Conservation (phyloP, 108 stramenopile species). For the Schizochytrium sp. region DNA sequence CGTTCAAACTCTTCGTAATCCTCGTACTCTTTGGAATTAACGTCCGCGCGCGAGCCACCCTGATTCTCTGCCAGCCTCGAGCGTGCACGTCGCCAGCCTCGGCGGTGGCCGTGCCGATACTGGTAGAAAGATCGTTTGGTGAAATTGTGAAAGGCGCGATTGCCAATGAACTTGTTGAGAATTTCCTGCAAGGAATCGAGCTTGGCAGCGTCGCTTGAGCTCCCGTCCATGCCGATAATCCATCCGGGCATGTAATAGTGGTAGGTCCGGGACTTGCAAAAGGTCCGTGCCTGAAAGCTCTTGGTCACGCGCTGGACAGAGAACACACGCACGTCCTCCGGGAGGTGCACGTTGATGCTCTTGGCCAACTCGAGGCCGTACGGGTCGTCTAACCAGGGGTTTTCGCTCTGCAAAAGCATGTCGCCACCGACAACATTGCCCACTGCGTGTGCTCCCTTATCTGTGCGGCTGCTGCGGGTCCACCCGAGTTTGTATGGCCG, state of each 20-base stretch:
- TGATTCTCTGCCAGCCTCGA: too few species aligned
- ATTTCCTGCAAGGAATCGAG: neutral
- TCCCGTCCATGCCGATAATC: neutral
- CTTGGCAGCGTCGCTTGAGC: neutral
- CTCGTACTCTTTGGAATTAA: neutral
- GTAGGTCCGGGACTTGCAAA: neutral
- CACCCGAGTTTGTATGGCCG: neutral
- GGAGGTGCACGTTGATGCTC: neutral
- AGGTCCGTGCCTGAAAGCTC: neutral
- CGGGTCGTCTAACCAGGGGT: neutral
- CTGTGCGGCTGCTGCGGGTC: conserved; percentile 1
- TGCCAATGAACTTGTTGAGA: neutral
- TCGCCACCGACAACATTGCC: neutral
- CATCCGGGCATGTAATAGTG: neutral
- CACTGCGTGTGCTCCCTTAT: neutral
- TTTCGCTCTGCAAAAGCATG: neutral
- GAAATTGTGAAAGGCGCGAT: neutral
- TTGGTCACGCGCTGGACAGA: neutral
- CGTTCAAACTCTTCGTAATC: neutral
- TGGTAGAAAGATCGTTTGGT: neutral
- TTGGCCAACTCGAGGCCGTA: neutral
- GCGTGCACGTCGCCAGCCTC: neutral
- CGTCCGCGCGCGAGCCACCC: too few species aligned
- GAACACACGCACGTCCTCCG: neutral
- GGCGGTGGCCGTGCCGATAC: neutral